phyloP scores from a whole-genome alignment of 1,284 basidiomycete genomes.

The Volvariella volvacea region DNA sequence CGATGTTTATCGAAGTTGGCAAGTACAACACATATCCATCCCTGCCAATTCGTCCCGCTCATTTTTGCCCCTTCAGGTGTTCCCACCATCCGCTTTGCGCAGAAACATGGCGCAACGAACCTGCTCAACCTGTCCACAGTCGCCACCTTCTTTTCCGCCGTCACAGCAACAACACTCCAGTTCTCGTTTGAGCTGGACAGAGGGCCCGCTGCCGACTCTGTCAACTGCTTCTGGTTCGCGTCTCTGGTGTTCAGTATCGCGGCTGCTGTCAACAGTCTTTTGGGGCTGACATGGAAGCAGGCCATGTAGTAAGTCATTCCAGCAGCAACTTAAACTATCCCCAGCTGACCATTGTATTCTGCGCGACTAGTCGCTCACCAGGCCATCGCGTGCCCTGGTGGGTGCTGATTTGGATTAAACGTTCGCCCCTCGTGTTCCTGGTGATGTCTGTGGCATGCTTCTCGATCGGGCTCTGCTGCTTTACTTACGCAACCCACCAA shows the following conservation, averaged over 20 bases:
- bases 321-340: background rate
- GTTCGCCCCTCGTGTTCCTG: slow-evolving; percentile 68
- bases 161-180: slow-evolving; percentile 66
- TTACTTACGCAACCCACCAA: slow-evolving; percentile 58
- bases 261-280: slow-evolving; percentile 66
- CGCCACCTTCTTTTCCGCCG: slow-evolving; percentile 73
- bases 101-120: slow-evolving; percentile 64
- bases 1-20: slow-evolving; percentile 70
- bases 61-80: slow-evolving; percentile 44
- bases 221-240: slow-evolving; percentile 69
- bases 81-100: slow-evolving; percentile 67
- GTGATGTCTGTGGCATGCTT: slow-evolving; percentile 69
- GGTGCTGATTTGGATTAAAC: slow-evolving; percentile 75
- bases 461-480: slow-evolving; percentile 60
- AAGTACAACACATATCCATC: slow-evolving; percentile 15
- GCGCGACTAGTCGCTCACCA: slow-evolving; percentile 35
- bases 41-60: slow-evolving; percentile 3
- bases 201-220: slow-evolving; percentile 31
- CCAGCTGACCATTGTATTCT: background rate
- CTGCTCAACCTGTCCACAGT: slow-evolving; percentile 67
- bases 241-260: slow-evolving; percentile 72
- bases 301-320: slow-evolving; percentile 62
- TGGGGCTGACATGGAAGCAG: slow-evolving; percentile 71
- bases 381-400: slow-evolving; percentile 69
- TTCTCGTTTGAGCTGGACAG: slow-evolving; percentile 45